Base-by-base conservation (phyloP, 2,329 filamentous ascomycete species). In the Dothideomycetes sp. region DNA sequence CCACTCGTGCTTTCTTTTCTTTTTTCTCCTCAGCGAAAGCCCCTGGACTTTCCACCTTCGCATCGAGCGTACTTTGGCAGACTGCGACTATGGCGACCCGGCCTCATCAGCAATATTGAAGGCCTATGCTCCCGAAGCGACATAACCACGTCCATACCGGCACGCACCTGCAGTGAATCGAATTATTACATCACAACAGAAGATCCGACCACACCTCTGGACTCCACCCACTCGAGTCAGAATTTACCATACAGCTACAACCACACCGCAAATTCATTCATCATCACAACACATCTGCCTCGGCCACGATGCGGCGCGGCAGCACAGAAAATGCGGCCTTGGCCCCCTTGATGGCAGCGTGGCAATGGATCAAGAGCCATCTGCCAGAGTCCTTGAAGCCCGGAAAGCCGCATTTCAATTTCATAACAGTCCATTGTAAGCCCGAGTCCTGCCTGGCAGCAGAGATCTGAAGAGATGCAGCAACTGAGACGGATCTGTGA, bases 381-480 rank as follows among this genome's bases (percentile, higher is more conserved):
- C 25, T 47, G 17, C 48, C 48, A 5, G 40, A 33, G 4, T 33
- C 32, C 2, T 33, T 45, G 16, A 45, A 44, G 17, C 33, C 33
- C 15, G 40, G 47, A 37, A 70, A 73, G 51, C 80, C 78, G 12
- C 76, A 79, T 50, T 81, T 88, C 62, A 87, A 84, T 64, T 93
- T 89, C 59, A 87, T 91, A 46, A 79, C 80, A 1, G 69, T 78
- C 12, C 85, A 93, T 56, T 93, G 82, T 84, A 64, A 61, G 76
- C 32, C n/a, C n/a, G n/a, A n/a, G n/a, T n/a, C n/a, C n/a, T n/a
- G n/a, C n/a, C n/a, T 12, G 25, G 15, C n/a, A 18, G 8, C 13
- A 27, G 25, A 27, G 6, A 22, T 8, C 10, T 5, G n/a, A 17
- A 28, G 12, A 13, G 5, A 15, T 15, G 6, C 5, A 12, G 17